Base-by-base conservation (phyloP, 345 rosid genomes). In the Sonneratia alba region DNA sequence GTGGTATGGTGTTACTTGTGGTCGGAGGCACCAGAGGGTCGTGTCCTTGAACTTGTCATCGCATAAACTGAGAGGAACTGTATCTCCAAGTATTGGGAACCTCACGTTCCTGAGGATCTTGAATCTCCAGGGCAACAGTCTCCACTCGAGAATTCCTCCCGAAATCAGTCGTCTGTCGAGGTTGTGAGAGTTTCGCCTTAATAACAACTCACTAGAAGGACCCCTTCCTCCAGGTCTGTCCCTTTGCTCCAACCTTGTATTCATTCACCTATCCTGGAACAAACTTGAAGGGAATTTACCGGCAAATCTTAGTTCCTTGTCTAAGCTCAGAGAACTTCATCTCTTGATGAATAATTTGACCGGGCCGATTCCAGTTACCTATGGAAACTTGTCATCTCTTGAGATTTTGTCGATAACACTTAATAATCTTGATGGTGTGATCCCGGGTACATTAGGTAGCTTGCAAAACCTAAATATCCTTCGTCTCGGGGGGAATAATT, bases 1-100 rank as follows among this genome's bases (percentile, higher is more conserved):
- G 14, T 67, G 70, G 70, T 67, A 19, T 13, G 70, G 70, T 8
- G 70, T 67, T 7, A 67, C 70, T 67, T 67, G 70, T 24, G 69
- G 69, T 0, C 34, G 7, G 40, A 67, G 32, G 32, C 70, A 42
- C 70, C 49, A 37, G 2, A 67, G 70, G 16, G 51, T 67, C 53
- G 42, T 49, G 2, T 27, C 3, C 8, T 42, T 67, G 36, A 12
- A 10, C 51, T 27, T 67, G 18, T 13, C 18, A 4, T 67, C 70
- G 0, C 9, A 5, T 22, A 27, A 24, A n/a, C 53, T 67, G 7
- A 4, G 34, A 22, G 70, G 70, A 13, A 10, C 15, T 11, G 16
- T 42, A 67, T 67, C 70, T 4, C 53, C 70, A 7, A 22, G 51
- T 22, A 42, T 67, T 32, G 70, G 53, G 18, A 67, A 67, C 43